Base-by-base conservation (phyloP, 305 asterid species). In the Vinca major region DNA sequence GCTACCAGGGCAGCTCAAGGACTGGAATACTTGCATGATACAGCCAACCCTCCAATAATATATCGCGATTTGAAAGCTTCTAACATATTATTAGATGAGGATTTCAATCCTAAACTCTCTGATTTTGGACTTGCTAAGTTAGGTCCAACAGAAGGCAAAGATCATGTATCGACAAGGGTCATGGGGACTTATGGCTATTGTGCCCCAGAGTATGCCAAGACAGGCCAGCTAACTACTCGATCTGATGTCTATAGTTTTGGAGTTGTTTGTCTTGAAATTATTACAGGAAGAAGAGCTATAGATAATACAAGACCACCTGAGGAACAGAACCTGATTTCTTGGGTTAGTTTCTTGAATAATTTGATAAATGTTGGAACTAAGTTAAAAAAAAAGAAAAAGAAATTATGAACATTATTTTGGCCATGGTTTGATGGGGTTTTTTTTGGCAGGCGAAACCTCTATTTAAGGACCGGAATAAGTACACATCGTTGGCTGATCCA, bases 181-280 rank as follows among this genome's bases (percentile, higher is more conserved):
- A 90, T 92, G 93, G 97, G 89, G 21, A 92, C 89, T 7, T 92
- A 88, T 12, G 98, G 98, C 16, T 87, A 92, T 69, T 87, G 93
- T 40, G 95, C 98, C 33, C 98, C 98, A 3, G 98, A 92, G 85
- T 90, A 92, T 45, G 90, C 90, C 9, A 80, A 66, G 78, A 82
- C 92, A 4, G 98, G 90, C 21, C 85, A 90, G 66, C 72, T 92
- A 50, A 88, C 96, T 4, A 77, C 89, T 41, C 87, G 75, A 80
- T 90, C 95, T 4, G 98, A 90, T 67, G 87, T 92, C 12, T 92
- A 88, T 53, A 90, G 97, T 63, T 92, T 90, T 21, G 98, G 98
- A 17, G 96, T 88, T 37, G 95, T 90, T 74, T 81, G 90, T 44
- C 81, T 92, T 45, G 93, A 92, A 83, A 81, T 90, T 66, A 87